phyloP scores from a whole-genome alignment of 1,139 yeast genomes.

The Kurtzmaniella quercitrusa region DNA sequence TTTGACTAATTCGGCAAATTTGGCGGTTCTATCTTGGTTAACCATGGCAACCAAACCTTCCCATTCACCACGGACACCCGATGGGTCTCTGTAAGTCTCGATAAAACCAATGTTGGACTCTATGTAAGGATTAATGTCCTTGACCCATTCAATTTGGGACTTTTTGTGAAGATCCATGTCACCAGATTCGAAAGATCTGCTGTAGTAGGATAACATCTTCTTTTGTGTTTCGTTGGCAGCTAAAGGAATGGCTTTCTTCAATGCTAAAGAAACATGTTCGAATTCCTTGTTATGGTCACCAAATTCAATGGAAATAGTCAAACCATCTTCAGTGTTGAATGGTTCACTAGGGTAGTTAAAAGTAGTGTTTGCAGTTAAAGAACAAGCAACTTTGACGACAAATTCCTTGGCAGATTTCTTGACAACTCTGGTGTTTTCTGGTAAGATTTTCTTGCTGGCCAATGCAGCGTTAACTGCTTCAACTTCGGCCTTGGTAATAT shows the following conservation, averaged over 20 bases:
- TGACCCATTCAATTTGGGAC: constrained; percentile 84
- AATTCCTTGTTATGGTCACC: constrained; percentile 78
- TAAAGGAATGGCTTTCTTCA: constrained; percentile 52
- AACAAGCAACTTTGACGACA: constrained; percentile 60
- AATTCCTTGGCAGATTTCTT: constrained; percentile 44
- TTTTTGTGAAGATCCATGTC: constrained; percentile 81
- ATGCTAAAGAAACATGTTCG: constrained; percentile 49
- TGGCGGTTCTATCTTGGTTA: constrained; percentile 78
- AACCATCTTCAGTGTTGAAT: constrained; percentile 22
- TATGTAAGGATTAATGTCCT: constrained; percentile 76
- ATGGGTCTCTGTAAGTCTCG: constrained; percentile 88
- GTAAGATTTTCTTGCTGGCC: constrained; percentile 61
- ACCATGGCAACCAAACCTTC: constrained; percentile 93
- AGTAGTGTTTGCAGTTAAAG: constrained; percentile 40
- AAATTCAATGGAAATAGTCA: constrained; percentile 49
- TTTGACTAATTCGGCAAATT: constrained; percentile 65
- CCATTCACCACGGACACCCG: constrained; percentile 93
- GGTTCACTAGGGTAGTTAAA: constrained; percentile 32
- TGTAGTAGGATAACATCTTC: constrained; percentile 61
- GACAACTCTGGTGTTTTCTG: constrained; percentile 76
- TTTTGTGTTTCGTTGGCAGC: constrained; percentile 73
- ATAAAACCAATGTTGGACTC: constrained; percentile 88
- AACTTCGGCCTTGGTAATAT: constrained; percentile 56
- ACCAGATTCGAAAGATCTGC: constrained; percentile 72
- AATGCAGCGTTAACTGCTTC: constrained; percentile 62